These are phyloP conservation scores for Aspergillus avenaceus DNA, from an alignment of 495 filamentous ascomycete genomes.

Conservation along the genomic window DNA sequence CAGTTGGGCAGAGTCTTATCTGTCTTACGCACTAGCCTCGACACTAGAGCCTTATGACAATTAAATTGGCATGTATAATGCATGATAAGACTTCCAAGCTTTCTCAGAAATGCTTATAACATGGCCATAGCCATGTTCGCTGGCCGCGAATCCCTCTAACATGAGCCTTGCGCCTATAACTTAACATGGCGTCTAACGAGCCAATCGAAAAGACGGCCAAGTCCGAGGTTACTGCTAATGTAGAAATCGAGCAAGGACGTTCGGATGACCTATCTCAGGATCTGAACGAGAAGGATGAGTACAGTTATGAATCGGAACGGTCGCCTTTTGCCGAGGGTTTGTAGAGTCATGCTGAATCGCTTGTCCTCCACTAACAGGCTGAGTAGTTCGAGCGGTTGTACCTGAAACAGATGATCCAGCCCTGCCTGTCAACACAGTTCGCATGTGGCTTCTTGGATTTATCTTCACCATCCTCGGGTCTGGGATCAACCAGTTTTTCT, in stretches of 20 bases:
- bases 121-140: not conserved
- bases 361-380: not conserved
- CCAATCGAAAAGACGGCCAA: conserved; percentile 10
- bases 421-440: conserved; percentile 49
- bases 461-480: conserved; percentile 78
- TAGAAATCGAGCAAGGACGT: conserved; percentile 25
- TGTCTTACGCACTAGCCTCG: no score
- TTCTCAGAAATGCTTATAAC: not conserved
- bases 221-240: conserved; percentile 12
- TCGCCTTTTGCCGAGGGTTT: conserved; percentile 35
- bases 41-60: no score
- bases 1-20: no score
- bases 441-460: conserved; percentile 79
- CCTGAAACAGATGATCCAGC: conserved; percentile 39
- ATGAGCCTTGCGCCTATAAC: not conserved
- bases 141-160: not conserved
- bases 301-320: conserved; percentile 30
- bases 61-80: no score
- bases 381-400: conserved; percentile 29
- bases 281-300: conserved; percentile 28
- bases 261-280: conserved; percentile 21
- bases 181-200: conserved; percentile 17
- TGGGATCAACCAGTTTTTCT: conserved; percentile 83
- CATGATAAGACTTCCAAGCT: not conserved
- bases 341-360: not conserved